Evolutionary conservation across 1,139 yeast species (phyloP), one percentile per base, ranked within the genome.

Genomic region (Yamadazyma diospyri): DNA sequence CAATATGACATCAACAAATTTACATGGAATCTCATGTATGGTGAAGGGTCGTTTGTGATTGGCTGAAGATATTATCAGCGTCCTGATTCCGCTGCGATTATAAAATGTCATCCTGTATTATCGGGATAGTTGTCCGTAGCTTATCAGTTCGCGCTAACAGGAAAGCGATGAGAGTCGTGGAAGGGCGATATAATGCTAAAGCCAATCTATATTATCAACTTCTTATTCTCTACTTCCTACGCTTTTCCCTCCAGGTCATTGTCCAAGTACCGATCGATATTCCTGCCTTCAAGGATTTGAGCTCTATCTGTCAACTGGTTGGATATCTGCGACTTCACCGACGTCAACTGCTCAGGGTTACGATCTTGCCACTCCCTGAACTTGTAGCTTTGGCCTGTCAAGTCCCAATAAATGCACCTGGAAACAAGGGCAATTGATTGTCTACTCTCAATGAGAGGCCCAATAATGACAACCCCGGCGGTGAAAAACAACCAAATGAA

Each of bases 371-470:
- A 85, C 46, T 70, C 81, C 44, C 72, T 68, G 38, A 85, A 64
- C 57, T 84, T 85, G 55, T 74, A 56, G 2, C 80, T 59, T 58
- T 84, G 92, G 14, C 95, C 95, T 19, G 83, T 66, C 30, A 72
- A 45, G 53, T 86, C 95, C 95, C 95, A 85, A 57, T 80, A 85
- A 23, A 85, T 71, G 31, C 94, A 95, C 50, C 94, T 74, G 16
- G 69, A 48, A 1, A 89, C 76, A 21, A 75, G 69, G 48, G 51
- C 69, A 30, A 87, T 72, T 3, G 81, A 86, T 14, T 64, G 57
- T 43, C 88, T 63, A 26, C 92, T 87, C 55, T 82, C 85, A 65
- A 72, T 72, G 17, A 81, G 40, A 15, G 92, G 92, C 38, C 69
- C 76, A 12, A 81, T 26, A 21, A 77, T 67, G 19, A 81, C 86